Conservation (phyloP, 1,284 basidiomycete genomes). For the Heterobasidion parviporum region DNA sequence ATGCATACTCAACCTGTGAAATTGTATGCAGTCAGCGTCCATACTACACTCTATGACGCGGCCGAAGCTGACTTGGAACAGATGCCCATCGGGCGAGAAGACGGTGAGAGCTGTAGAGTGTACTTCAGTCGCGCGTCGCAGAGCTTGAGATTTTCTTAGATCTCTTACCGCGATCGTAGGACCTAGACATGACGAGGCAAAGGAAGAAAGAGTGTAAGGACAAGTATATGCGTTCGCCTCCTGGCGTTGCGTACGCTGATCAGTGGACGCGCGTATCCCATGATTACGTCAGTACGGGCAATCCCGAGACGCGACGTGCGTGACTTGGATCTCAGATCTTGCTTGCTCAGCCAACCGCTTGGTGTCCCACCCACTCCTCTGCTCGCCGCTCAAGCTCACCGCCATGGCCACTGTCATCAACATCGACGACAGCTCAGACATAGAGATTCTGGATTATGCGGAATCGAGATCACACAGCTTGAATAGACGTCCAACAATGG, state of each 20-base stretch:
- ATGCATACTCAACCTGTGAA: constrained; percentile 91
- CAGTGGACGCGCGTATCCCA: neutral
- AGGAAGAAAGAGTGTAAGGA: constrained; percentile 1
- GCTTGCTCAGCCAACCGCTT: no score
- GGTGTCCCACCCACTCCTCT: neutral
- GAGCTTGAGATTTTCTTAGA: neutral
- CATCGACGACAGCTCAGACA: neutral
- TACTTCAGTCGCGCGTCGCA: neutral
- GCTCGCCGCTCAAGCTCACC: neutral
- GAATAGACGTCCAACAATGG: no score
- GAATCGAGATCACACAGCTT: no score
- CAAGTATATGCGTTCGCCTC: constrained; percentile 3
- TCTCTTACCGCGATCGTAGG: constrained; percentile 67
- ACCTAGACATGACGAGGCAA: constrained; percentile 51
- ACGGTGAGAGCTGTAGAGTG: constrained; percentile 70
- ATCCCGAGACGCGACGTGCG: neutral
- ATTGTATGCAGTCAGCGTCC: constrained; percentile 10
- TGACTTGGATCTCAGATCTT: neutral
- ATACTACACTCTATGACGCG: constrained; percentile 12
- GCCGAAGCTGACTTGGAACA: constrained; percentile 67
- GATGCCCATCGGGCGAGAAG: constrained; percentile 91
- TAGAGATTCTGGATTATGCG: no score
- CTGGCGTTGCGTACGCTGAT: neutral
- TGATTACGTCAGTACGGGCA: constrained; percentile 1
- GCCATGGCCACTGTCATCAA: neutral